Evolutionary conservation across 169 alveolate genomes (phyloP).

Genomic region (Cryptosporidium ryanae): DNA sequence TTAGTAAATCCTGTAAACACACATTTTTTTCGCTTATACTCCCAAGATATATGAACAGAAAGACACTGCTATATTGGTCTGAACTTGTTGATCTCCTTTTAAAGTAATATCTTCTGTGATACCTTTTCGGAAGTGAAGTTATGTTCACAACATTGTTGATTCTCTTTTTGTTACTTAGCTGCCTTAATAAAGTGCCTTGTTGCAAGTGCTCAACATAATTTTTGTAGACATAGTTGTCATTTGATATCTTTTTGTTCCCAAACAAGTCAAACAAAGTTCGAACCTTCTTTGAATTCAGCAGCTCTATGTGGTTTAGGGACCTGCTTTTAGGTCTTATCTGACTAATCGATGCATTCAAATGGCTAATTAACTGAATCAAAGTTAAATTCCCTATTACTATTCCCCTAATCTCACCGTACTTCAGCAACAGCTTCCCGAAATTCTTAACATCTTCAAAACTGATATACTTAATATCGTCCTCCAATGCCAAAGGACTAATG

Average conservation of each 20-base stretch:
- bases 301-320: slow-evolving; percentile 6
- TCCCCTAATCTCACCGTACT: slow-evolving; percentile 61
- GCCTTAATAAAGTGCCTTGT: not conserved
- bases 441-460: slow-evolving; percentile 24
- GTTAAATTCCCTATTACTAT: slow-evolving; percentile 46
- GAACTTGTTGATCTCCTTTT: slow-evolving; percentile 22
- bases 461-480: slow-evolving; percentile 36
- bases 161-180: not conserved
- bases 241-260: not conserved
- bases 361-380: slow-evolving; percentile 25
- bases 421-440: slow-evolving; percentile 43
- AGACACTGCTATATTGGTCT: slow-evolving; percentile 18
- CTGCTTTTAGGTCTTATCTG: slow-evolving; percentile 19
- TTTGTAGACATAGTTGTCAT: not conserved
- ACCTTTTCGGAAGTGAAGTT: not conserved
- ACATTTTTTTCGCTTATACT: not conserved
- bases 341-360: not conserved
- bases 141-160: slow-evolving; percentile 10
- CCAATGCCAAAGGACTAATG: slow-evolving; percentile 25
- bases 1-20: slow-evolving; percentile 14
- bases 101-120: slow-evolving; percentile 19
- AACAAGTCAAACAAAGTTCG: not conserved
- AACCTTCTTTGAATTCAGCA: not conserved
- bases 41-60: slow-evolving; percentile 28
- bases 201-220: not conserved